A percentile compares a stretch with the other conserved stretches of the same genome.
phyloP scores from a whole-genome alignment of 495 filamentous ascomycete genomes.

The Aspergillus homomorphus region DNA sequence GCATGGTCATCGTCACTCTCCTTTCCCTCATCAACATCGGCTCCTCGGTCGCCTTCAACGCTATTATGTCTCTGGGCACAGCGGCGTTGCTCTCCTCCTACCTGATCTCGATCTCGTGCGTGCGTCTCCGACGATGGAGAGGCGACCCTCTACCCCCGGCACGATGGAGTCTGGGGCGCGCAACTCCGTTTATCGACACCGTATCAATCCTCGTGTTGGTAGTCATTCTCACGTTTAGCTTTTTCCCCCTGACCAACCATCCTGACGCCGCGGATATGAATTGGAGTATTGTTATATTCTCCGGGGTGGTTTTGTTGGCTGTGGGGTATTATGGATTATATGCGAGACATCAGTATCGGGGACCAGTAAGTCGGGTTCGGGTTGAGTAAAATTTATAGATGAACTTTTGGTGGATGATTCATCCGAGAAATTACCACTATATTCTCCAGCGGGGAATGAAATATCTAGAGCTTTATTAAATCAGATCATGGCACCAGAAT shows the following conservation, averaged over 20 bases:
- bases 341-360: constrained; percentile 41
- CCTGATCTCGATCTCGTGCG: constrained; percentile 39
- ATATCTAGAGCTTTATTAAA: too few species aligned
- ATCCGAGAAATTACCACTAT: too few species aligned
- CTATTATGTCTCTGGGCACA: constrained; percentile 41
- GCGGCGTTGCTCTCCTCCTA: constrained; percentile 45
- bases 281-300: constrained; percentile 41
- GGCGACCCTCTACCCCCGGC: constrained; percentile 33
- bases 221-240: constrained; percentile 37
- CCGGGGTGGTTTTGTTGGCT: constrained; percentile 40
- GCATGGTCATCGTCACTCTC: constrained; percentile 31
- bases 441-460: too few species aligned
- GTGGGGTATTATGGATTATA: constrained; percentile 44
- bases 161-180: constrained; percentile 38
- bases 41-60: constrained; percentile 46
- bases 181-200: constrained; percentile 22
- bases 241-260: constrained; percentile 23
- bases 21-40: constrained; percentile 48
- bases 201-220: constrained; percentile 40
- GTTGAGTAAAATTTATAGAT: background rate
- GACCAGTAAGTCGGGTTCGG: constrained; percentile 40
- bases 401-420: too few species aligned
- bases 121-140: constrained; percentile 36
- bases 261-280: background rate
- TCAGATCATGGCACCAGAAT: too few species aligned